Conservation (phyloP, 345 rosid species). For the Eutrema yunnanense region DNA sequence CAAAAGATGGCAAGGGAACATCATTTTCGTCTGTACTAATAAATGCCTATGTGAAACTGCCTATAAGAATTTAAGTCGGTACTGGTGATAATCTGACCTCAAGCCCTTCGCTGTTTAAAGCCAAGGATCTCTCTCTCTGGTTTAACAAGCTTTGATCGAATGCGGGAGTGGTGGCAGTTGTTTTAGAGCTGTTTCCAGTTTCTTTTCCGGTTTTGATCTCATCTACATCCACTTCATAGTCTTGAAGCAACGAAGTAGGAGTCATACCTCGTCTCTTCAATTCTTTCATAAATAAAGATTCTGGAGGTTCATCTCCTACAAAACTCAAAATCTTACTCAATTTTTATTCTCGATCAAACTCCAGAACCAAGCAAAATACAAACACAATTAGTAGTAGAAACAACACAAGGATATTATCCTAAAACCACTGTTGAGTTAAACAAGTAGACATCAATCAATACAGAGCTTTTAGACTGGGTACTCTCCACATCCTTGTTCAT, state of each 20-base stretch:
- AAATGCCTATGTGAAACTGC: background rate
- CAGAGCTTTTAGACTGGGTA: background rate
- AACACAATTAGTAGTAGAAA: background rate
- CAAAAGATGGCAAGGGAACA: background rate
- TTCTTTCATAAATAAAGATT: constrained; percentile 92
- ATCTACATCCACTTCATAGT: constrained; percentile 45
- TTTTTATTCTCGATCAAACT: background rate
- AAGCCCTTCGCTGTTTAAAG: constrained; percentile 95
- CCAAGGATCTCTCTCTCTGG: constrained; percentile 82
- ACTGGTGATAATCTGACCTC: constrained; percentile 46
- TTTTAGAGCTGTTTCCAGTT: constrained; percentile 41
- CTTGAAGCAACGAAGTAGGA: constrained; percentile 83
- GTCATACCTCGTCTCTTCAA: constrained; percentile 88
- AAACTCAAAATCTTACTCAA: background rate
- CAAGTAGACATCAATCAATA: background rate
- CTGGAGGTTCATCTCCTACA: constrained; percentile 90
- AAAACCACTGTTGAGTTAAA: background rate
- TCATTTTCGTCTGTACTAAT: background rate
- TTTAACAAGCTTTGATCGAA: constrained; percentile 51
- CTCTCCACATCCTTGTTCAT: background rate
- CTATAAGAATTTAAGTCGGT: background rate
- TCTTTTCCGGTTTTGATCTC: constrained; percentile 49
- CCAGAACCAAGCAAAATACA: background rate
- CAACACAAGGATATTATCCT: background rate
- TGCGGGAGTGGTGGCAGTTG: constrained; percentile 66